phyloP scores from a whole-genome alignment of 1,284 basidiomycete species.

The Cyathus pygmaeus region DNA sequence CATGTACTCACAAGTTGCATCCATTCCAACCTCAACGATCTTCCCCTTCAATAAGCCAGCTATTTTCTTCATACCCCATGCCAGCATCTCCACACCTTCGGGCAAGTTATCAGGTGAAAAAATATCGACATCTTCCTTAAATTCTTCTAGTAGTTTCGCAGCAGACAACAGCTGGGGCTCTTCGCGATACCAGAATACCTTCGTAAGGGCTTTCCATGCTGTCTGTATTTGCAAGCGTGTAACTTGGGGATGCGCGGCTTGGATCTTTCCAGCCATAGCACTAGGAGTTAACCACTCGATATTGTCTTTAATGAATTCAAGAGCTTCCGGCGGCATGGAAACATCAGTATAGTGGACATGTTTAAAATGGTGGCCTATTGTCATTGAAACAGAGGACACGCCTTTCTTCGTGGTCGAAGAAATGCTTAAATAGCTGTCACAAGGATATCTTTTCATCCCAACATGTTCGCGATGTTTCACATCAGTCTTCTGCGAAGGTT shows the following conservation, averaged over 20 bases:
- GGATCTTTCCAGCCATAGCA: slow-evolving; percentile 14
- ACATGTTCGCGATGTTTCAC: slow-evolving; percentile 3
- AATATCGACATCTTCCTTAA: slow-evolving; percentile 13
- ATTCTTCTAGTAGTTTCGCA: slow-evolving; percentile 11
- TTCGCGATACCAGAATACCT: slow-evolving; percentile 6
- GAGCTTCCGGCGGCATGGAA: slow-evolving; percentile 15
- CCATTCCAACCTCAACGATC: slow-evolving; percentile 20
- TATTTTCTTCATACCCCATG: slow-evolving; percentile 20
- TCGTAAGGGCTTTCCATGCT: slow-evolving; percentile 14
- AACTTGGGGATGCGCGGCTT: slow-evolving; percentile 13
- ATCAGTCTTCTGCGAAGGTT: not conserved
- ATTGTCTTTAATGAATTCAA: slow-evolving; percentile 17
- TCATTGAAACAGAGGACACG: slow-evolving; percentile 4
- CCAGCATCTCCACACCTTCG: slow-evolving; percentile 17
- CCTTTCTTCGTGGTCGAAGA: slow-evolving; percentile 2
- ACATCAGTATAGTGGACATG: slow-evolving; percentile 19
- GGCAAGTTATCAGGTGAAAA: slow-evolving; percentile 14
- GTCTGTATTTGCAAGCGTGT: slow-evolving; percentile 10
- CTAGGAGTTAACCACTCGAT: slow-evolving; percentile 16
- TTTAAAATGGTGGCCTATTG: slow-evolving; percentile 14
- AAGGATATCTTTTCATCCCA: slow-evolving; percentile 16
- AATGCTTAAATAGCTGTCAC: slow-evolving; percentile 11
- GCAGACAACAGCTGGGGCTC: slow-evolving; percentile 10
- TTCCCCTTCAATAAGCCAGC: slow-evolving; percentile 11
- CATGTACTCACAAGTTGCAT: slow-evolving; percentile 14